These are phyloP conservation scores for Phytophthora megakarya DNA, from an alignment of 352 stramenopile genomes.

Conservation along the genomic window DNA sequence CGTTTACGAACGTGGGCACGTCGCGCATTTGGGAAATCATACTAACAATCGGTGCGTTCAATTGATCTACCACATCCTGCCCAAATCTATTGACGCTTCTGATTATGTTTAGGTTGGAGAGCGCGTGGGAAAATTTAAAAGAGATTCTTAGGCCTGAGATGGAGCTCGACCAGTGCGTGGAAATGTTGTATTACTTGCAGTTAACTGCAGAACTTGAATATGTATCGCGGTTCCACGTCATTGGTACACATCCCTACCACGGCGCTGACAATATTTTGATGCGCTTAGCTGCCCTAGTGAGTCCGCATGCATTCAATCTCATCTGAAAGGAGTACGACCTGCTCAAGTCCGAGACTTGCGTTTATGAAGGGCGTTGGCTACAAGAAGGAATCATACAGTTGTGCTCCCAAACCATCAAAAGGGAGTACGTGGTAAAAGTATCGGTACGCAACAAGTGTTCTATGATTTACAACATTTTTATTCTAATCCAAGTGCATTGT, in stretches of 20 bases:
- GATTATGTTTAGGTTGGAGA: neutral
- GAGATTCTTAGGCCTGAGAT: slow-evolving; percentile 5
- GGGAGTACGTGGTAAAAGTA: too few relatives aligned
- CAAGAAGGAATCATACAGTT: too few relatives aligned
- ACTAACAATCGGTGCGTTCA: slow-evolving; percentile 5
- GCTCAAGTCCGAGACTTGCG: neutral
- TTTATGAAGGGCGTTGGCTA: neutral
- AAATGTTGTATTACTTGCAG: neutral
- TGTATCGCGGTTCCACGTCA: neutral
- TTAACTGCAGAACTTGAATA: neutral
- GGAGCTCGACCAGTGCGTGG: neutral
- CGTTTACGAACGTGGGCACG: neutral
- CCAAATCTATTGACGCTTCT: too few relatives aligned
- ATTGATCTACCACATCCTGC: neutral
- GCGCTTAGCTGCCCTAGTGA: neutral
- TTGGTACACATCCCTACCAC: neutral
- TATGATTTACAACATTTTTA: too few relatives aligned
- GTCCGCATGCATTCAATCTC: neutral
- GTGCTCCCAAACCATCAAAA: too few relatives aligned
- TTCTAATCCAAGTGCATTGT: too few relatives aligned
- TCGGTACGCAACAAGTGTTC: too few relatives aligned
- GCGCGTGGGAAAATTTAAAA: neutral
- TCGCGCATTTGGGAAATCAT: neutral
- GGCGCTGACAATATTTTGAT: neutral
- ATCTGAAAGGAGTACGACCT: neutral